Evolutionary conservation across 2,329 filamentous ascomycete species (phyloP), one percentile per base, ranked within the genome.

Genomic region (Nemania diffusa): DNA sequence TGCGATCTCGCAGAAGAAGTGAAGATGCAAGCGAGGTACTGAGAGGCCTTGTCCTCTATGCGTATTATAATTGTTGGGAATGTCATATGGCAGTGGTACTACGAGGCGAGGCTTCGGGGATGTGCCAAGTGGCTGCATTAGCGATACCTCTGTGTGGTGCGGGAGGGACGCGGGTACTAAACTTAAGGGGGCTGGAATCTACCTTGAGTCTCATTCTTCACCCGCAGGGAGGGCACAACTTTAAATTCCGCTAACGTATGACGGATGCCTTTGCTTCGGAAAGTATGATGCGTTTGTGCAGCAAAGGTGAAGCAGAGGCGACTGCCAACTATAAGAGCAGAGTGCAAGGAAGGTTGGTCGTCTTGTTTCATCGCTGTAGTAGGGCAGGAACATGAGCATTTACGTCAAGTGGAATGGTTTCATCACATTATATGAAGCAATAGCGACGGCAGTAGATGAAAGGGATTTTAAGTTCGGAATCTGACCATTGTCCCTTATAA

Each of bases 1-100:
- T 44, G 9, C 61, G 70, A n/a, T 22, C 26, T 34, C 44, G 57
- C 20, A 50, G 66, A 57, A 64, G 61, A 15, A 62, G 55, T 56
- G 55, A 71, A 6, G 52, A 62, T 62, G 59, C 5, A 51, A 20
- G 63, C 64, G 64, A 69, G 64, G 26, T 20, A 57, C 20, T 4
- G 29, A 34, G 13, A 24, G 52, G 34, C 26, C 27, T 24, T 50
- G n/a, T 50, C 24, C 26, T 42, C 27, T 2, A 15, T 8, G 52
- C 50, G 44, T 37, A 15, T 17, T 42, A n/a, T 9, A 24, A 48
- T 42, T 27, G 20, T n/a, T 50, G 27, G 17, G 29, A 37, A 32
- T 26, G 27, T 22, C 11, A 40, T 24, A 26, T 44, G 37, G 24
- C 29, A 44, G 29, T 20, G 20, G 5, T 32, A 9, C 9, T 32